Conservation (phyloP, 106 monocot genomes). For the Alisma plantagoaquatica region DNA sequence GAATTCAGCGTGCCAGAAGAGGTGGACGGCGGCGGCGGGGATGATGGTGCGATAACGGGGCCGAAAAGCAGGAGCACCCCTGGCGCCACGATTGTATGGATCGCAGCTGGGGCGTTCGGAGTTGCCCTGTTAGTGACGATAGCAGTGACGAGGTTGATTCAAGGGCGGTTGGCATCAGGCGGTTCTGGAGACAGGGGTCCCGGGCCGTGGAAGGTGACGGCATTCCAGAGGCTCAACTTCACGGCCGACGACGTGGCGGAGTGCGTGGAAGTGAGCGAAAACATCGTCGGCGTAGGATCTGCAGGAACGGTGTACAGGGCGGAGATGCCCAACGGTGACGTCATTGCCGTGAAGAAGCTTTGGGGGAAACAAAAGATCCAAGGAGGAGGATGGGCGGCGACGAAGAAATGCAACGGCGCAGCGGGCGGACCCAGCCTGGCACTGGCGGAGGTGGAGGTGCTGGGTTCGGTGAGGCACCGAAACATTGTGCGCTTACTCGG, state of each 20-base stretch:
- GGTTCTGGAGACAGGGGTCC: neutral
- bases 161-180: conserved; percentile 2
- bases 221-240: conserved; percentile 80
- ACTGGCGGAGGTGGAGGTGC: conserved; percentile 66
- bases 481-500: conserved; percentile 84
- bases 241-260: conserved; percentile 73
- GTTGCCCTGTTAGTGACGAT: conserved; percentile 35
- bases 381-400: neutral
- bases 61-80: conserved; percentile 9
- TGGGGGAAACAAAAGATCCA: conserved; percentile 44
- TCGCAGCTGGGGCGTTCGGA: conserved; percentile 41
- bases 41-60: neutral
- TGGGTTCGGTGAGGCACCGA: conserved; percentile 69
- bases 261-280: conserved; percentile 34
- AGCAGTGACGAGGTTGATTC: conserved; percentile 24
- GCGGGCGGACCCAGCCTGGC: conserved; percentile 2
- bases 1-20: neutral
- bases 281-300: conserved; percentile 70
- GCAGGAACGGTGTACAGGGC: conserved; percentile 79
- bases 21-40: neutral
- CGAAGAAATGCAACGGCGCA: neutral
- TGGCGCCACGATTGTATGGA: conserved; percentile 40
- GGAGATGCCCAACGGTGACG: conserved; percentile 66
- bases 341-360: conserved; percentile 84
- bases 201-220: conserved; percentile 62